Evolutionary conservation across 2,329 filamentous ascomycete genomes (phyloP), one percentile per base, ranked within the genome.

Genomic region (Fusarium sp.): DNA sequence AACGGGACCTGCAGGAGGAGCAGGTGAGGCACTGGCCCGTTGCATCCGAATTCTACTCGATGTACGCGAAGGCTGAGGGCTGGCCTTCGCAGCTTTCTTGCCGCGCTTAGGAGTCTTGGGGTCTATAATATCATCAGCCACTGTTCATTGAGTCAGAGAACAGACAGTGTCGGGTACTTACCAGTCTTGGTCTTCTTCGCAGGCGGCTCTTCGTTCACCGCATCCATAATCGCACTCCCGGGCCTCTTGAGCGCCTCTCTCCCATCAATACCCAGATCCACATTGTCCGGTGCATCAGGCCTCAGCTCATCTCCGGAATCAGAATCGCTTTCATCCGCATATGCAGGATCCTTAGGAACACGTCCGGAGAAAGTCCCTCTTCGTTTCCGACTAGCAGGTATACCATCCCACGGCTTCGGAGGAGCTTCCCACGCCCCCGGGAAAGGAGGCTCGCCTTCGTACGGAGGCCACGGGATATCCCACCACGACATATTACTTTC

Each of bases 381-480:
- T 14, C 42, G 42, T 33, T 39, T 50, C 4, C 23, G 33, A 46
- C 23, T 58, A 11, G 8, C 42, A 1, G 13, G 11, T 2, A 31
- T 42, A 7, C 51, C 39, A n/a, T 56, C 58, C n/a, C 61, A 52
- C 0, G 64, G 46, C 3, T 40, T 15, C 5, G 55, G 71, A 0
- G 71, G 72, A 4, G 59, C 50, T 5, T 36, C 20, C 74, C 73
- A 75, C 0, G 25, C 21, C 1, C 67, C 65, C 0, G 74, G 74
- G 29, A 75, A 70, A 0, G 72, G 73, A 3, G 70, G 51, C 0
- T 18, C 15, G 0, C 70, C 74, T 10, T 65, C 56, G 21, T 65
- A 75, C 1, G 75, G 71, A 6, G 74, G 74, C 75, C 75, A 77
- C 5, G 75, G 75, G 1, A 76, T 69, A 21, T 57, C 49, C 68